Evolutionary conservation across 2,329 filamentous ascomycete genomes (phyloP).

Genomic region (Phaeosphaeriaceae sp.): DNA sequence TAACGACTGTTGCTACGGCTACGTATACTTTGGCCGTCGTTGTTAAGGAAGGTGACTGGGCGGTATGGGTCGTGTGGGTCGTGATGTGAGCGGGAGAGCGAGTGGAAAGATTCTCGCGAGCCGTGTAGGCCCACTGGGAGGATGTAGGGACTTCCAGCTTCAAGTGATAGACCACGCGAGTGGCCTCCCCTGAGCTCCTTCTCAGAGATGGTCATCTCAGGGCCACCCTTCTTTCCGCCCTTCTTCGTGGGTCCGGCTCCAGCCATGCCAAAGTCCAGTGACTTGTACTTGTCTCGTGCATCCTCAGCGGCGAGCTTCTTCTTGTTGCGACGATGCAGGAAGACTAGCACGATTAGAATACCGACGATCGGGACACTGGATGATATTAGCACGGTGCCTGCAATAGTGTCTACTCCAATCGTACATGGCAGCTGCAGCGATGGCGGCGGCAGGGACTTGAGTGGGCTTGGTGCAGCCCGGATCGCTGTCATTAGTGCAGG

Average conservation of each 20-base stretch:
- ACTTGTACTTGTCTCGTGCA: constrained; percentile 83
- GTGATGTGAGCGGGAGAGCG: constrained; percentile 77
- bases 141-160: constrained; percentile 85
- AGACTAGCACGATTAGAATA: constrained; percentile 72
- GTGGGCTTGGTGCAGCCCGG: constrained; percentile 47
- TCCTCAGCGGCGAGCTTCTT: constrained; percentile 79
- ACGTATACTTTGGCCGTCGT: constrained; percentile 50
- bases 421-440: constrained; percentile 46
- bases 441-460: constrained; percentile 39
- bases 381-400: constrained; percentile 28
- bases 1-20: constrained; percentile 42
- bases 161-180: constrained; percentile 64
- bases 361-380: constrained; percentile 76
- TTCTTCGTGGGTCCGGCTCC: constrained; percentile 51
- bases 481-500: constrained; percentile 44
- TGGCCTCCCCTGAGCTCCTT: constrained; percentile 45
- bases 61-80: constrained; percentile 87
- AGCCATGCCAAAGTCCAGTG: constrained; percentile 89
- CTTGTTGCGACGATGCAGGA: constrained; percentile 80
- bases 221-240: constrained; percentile 37
- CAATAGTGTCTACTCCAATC: constrained; percentile 7
- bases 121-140: constrained; percentile 81
- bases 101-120: constrained; percentile 87
- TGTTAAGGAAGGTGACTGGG: constrained; percentile 65
- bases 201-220: constrained; percentile 68